phyloP scores from a whole-genome alignment of 192 early-diverging fungal species.

The Coemansia sp. region DNA sequence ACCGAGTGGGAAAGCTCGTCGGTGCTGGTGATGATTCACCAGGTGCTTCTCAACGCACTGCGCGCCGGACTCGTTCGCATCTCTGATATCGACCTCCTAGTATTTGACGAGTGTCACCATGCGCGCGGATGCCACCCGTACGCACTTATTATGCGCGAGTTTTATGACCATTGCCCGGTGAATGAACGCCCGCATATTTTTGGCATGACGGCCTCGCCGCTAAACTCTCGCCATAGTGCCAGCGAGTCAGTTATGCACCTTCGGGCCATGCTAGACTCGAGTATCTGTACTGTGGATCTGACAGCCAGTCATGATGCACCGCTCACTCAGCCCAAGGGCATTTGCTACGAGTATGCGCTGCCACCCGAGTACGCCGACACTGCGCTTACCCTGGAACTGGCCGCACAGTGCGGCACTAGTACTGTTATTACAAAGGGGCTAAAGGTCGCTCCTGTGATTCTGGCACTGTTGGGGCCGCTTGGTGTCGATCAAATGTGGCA shows the following conservation, averaged over 20 bases:
- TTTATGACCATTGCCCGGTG: slow-evolving; percentile 63
- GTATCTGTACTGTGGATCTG: slow-evolving; percentile 63
- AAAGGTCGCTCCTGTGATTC: slow-evolving; percentile 37
- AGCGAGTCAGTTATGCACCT: slow-evolving; percentile 53
- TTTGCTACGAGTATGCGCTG: slow-evolving; percentile 59
- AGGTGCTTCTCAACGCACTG: slow-evolving; percentile 80
- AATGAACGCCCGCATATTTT: slow-evolving; percentile 75
- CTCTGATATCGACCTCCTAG: slow-evolving; percentile 73
- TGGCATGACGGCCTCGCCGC: slow-evolving; percentile 94
- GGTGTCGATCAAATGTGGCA: slow-evolving; percentile 75
- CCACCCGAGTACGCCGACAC: slow-evolving; percentile 55
- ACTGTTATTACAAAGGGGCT: slow-evolving; percentile 53
- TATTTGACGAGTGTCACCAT: slow-evolving; percentile 98
- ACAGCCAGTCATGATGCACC: slow-evolving; percentile 17
- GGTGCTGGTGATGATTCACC: slow-evolving; percentile 87
- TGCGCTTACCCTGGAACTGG: slow-evolving; percentile 41
- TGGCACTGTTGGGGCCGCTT: slow-evolving; percentile 75
- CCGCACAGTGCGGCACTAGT: slow-evolving; percentile 33
- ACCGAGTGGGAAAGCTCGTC: slow-evolving; percentile 60
- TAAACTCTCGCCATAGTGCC: slow-evolving; percentile 43
- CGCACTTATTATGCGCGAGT: slow-evolving; percentile 80
- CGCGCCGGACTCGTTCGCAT: slow-evolving; percentile 70
- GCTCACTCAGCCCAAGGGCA: slow-evolving; percentile 15
- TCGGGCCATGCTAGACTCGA: slow-evolving; percentile 59
- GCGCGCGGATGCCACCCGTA: slow-evolving; percentile 76